These are phyloP conservation scores for Neostapfia colusana DNA, from an alignment of 176 grass and related monocot genomes.

Conservation along the genomic window DNA sequence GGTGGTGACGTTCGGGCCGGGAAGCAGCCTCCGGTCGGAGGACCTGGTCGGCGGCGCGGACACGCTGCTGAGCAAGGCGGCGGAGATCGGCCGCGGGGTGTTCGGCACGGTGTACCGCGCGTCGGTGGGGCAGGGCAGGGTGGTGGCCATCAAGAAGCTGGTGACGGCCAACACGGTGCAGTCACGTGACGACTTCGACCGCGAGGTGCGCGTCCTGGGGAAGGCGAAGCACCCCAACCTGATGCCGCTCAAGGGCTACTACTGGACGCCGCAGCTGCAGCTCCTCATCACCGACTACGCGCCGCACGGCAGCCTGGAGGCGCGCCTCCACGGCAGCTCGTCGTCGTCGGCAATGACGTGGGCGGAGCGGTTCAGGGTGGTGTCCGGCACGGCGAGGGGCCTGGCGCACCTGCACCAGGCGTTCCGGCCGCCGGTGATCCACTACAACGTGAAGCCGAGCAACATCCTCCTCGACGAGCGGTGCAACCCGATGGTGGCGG, in stretches of 20 bases:
- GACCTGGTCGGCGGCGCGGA: constrained; percentile 72
- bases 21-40: constrained; percentile 63
- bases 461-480: constrained; percentile 84
- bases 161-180: constrained; percentile 46
- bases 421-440: constrained; percentile 86
- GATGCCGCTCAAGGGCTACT: constrained; percentile 80
- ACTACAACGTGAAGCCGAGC: constrained; percentile 93
- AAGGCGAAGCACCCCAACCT: constrained; percentile 85
- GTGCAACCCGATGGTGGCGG: constrained; percentile 64
- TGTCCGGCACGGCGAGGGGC: constrained; percentile 58
- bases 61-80: constrained; percentile 71
- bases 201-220: constrained; percentile 77
- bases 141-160: constrained; percentile 73
- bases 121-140: constrained; percentile 45
- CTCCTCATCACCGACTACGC: constrained; percentile 78
- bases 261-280: constrained; percentile 92
- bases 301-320: constrained; percentile 72
- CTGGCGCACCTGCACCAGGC: constrained; percentile 84
- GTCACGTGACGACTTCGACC: constrained; percentile 81
- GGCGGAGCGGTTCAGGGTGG: constrained; percentile 70
- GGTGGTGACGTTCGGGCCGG: constrained; percentile 71
- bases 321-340: constrained; percentile 59
- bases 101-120: constrained; percentile 74
- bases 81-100: constrained; percentile 62
- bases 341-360: too few relatives aligned